A percentile compares a stretch with the other conserved stretches of the same genome.
phyloP scores from a whole-genome alignment of 768 basidiomycete species.

The Coprinopsis strossmayeri region DNA sequence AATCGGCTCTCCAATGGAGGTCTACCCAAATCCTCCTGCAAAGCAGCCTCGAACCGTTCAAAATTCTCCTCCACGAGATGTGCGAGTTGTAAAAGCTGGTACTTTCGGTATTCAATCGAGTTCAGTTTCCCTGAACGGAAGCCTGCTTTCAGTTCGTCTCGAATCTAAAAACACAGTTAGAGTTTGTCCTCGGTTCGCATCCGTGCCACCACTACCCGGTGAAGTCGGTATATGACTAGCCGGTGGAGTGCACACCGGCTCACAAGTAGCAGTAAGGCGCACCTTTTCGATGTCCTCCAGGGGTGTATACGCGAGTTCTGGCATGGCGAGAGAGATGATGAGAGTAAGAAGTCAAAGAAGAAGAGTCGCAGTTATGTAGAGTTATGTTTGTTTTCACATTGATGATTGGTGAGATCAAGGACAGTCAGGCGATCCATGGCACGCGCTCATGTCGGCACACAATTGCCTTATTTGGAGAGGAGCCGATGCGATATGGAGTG shows the following conservation, averaged over 20 bases:
- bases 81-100: constrained; percentile 69
- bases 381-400: no score
- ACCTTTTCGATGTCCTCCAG: background rate
- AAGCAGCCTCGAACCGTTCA: constrained; percentile 51
- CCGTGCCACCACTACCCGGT: no score
- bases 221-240: background rate
- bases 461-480: no score
- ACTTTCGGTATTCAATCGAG: constrained; percentile 60
- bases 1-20: constrained; percentile 54
- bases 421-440: no score
- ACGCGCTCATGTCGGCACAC: no score
- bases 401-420: no score
- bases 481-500: no score
- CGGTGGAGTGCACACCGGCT: background rate
- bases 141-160: constrained; percentile 43
- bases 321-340: background rate
- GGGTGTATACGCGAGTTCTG: background rate
- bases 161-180: constrained; percentile 36
- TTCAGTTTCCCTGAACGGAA: constrained; percentile 63
- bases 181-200: background rate
- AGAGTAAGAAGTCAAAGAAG: no score
- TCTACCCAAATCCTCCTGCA: constrained; percentile 58
- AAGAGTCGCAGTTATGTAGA: no score
- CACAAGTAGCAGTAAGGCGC: background rate
- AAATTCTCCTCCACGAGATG: constrained; percentile 73